Evolutionary conservation across 768 basidiomycete genomes (phyloP), one percentile per base, ranked within the genome.

Genomic region (Wakefieldia striispora): DNA sequence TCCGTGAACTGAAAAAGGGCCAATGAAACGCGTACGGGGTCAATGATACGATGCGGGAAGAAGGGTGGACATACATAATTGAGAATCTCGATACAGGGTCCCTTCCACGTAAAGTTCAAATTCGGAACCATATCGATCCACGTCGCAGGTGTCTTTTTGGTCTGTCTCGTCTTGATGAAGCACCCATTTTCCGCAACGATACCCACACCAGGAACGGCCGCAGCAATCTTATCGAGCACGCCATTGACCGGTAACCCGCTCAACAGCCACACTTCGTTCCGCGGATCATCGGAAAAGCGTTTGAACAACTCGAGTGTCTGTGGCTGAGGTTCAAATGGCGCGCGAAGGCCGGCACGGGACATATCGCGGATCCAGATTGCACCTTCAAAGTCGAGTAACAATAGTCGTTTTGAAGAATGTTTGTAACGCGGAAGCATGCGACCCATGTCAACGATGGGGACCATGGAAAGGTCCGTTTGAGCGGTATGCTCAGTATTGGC

Each of bases 101-200:
- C 73, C 71, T 91, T 93, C 91, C 91, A 93, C 1, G 81, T 80
- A 61, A 90, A 65, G 64, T 91, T 88, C 57, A 85, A 76, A 59
- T 85, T 87, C 0, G 82, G 71, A 4, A 92, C 86, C 82, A 91
- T 87, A 56, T 82, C 86, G 53, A 89, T 76, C 92, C 92, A 94
- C 36, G 23, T 54, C 3, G 41, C 78, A 65, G 14, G 70, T 61
- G 9, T 51, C 55, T 54, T 66, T 52, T 53, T 67, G 27, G 44
- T 61, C 23, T 43, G 63, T 31, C 70, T 74, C 4, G 83, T 79
- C 70, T 82, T 87, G 61, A 92, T 79, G 63, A 83, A 93, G 64
- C 91, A 93, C 2, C 91, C 91, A 51, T 94, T 91, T 72, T 94
- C 92, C 0, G 90, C 89, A 77, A 91, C 83, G 51, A 93, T 81